These are phyloP conservation scores for Ophiostoma perfectum DNA, from an alignment of 2,329 filamentous ascomycete genomes.

Conservation along the genomic window DNA sequence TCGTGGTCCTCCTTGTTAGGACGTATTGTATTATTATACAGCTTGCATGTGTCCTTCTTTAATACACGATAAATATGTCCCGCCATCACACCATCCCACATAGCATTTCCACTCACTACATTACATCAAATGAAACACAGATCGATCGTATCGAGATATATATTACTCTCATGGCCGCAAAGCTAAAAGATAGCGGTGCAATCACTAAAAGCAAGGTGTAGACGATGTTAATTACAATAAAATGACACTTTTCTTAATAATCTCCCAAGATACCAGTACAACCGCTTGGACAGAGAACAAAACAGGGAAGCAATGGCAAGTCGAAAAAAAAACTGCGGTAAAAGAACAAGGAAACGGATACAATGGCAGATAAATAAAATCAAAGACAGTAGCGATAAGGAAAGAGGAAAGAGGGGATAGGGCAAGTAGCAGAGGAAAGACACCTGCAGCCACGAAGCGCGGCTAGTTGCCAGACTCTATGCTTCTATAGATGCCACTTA, in stretches of 20 bases:
- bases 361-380: background rate
- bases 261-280: slow-evolving; percentile 3
- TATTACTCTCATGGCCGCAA: background rate
- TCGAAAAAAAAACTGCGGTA: background rate
- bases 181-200: background rate
- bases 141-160: no score
- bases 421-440: no score
- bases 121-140: no score
- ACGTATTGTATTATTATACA: no score
- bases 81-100: no score
- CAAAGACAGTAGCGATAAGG: background rate
- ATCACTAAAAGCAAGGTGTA: background rate
- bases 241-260: slow-evolving; percentile 12
- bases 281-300: background rate
- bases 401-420: background rate
- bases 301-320: background rate
- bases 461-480: background rate
- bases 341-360: background rate
- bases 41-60: no score
- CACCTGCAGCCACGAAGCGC: no score
- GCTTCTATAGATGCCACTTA: background rate
- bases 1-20: background rate
- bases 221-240: slow-evolving; percentile 6
- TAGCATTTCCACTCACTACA: no score
- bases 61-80: no score